A percentile compares a stretch with the other conserved stretches of the same genome.
phyloP scores from a whole-genome alignment of 2,329 filamentous ascomycete genomes.

The Colletotrichum noveboracense region DNA sequence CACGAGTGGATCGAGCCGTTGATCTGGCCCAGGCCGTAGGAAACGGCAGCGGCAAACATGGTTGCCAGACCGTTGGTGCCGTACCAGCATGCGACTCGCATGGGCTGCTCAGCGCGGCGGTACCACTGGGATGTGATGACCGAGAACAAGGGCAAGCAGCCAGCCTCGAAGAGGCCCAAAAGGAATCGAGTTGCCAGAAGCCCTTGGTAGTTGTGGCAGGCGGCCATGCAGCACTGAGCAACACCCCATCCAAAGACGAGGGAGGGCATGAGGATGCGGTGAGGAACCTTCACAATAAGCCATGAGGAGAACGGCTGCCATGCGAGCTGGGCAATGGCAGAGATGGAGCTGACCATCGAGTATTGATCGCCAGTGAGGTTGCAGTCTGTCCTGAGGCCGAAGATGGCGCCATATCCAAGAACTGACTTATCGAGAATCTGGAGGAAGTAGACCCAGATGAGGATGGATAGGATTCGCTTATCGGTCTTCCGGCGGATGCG shows the following conservation, averaged over 20 bases:
- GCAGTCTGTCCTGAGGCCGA: slow-evolving; percentile 55
- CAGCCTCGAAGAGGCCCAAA: slow-evolving; percentile 26
- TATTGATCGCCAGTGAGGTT: slow-evolving; percentile 58
- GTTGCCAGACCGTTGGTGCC: slow-evolving; percentile 64
- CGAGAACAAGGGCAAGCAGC: slow-evolving; percentile 48
- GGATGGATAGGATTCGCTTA: slow-evolving; percentile 57
- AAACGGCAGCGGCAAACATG: slow-evolving; percentile 60
- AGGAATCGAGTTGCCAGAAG: slow-evolving; percentile 26
- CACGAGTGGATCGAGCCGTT: slow-evolving; percentile 37
- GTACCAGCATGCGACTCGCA: slow-evolving; percentile 71
- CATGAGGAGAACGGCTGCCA: slow-evolving; percentile 66
- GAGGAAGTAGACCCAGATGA: slow-evolving; percentile 65
- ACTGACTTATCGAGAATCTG: slow-evolving; percentile 65
- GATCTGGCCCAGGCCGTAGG: slow-evolving; percentile 63
- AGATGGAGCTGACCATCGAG: slow-evolving; percentile 61
- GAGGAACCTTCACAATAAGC: slow-evolving; percentile 66
- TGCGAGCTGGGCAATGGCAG: slow-evolving; percentile 63
- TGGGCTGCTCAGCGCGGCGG: slow-evolving; percentile 60
- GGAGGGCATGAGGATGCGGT: slow-evolving; percentile 60
- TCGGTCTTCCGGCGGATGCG: slow-evolving; percentile 68
- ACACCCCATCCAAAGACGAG: slow-evolving; percentile 51
- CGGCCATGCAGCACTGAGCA: slow-evolving; percentile 39
- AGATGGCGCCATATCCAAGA: slow-evolving; percentile 62
- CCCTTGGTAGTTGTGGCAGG: slow-evolving; percentile 21
- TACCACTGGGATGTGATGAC: slow-evolving; percentile 56